Evolutionary conservation across 768 basidiomycete genomes (phyloP), one percentile per base, ranked within the genome.

Genomic region (Lactarius vividus): DNA sequence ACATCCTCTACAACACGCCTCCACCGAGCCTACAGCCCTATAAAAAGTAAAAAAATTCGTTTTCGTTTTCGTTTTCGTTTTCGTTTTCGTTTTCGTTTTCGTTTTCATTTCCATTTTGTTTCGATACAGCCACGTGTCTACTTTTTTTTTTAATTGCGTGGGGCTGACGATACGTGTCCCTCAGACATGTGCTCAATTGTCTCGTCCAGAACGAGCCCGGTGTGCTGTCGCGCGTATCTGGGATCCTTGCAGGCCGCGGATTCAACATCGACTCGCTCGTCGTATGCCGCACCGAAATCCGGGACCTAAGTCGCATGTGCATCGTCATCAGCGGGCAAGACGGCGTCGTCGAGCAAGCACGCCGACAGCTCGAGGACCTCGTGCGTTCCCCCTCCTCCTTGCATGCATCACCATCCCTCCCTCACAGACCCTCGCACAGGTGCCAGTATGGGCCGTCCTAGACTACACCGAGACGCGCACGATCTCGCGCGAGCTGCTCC

Each of bases 241-340:
- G 97, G 62, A 98, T 96, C 73, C 84, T 99, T 28, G 97, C 97
- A 23, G 97, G 93, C 49, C 83, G 97, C 70, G 97, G 97, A 4
- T 97, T 99, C 83, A 99, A 99, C 81, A 92, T 96, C 76, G 96
- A 99, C 78, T 98, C 96, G 5, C 82, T 99, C 68, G 97, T 99
- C 72, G 97, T 99, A 29, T 99, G 97, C 78, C 86, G 92, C 61
- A 99, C 97, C 42, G 97, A 98, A 78, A 94, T 98, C 69, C 88
- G 94, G 64, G 97, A 99, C 81, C 81, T 98, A 59, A 92, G 90
- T 80, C 86, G 97, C 49, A 99, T 99, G 97, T 97, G 93, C 74
- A 94, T 99, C 76, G 95, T 98, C 70, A 83, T 99, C 57, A 89
- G 87, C 63, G 97, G 97, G 0, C 97, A 99, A 76, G 97, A 99